Evolutionary conservation across 2,329 filamentous ascomycete species (phyloP).

Genomic region (Aspergillus pseudoterreus): DNA sequence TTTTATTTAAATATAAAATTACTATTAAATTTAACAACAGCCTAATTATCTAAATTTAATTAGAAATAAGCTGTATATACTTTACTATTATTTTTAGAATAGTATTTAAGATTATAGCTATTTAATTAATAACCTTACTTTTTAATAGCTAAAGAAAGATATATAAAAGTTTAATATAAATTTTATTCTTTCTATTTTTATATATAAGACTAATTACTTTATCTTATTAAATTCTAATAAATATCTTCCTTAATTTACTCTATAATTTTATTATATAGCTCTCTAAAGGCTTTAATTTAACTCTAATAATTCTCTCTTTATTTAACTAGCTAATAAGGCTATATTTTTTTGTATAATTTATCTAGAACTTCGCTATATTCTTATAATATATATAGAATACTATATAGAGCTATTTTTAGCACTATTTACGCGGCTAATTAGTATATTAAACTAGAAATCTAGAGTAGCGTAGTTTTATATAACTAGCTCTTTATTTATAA

Average conservation of each 20-base stretch:
- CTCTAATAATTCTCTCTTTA: constrained; percentile 1
- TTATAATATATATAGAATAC: not conserved
- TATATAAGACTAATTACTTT: not conserved
- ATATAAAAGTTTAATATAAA: not conserved
- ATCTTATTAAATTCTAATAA: constrained; percentile 4
- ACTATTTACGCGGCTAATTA: not conserved
- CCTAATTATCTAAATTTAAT: constrained; percentile 4
- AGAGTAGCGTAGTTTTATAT: not conserved
- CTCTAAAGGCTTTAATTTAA: constrained; percentile 10
- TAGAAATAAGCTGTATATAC: constrained; percentile 8
- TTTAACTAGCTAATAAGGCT: not conserved
- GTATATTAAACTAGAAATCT: not conserved
- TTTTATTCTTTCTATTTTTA: not conserved
- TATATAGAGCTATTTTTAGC: too few relatives aligned
- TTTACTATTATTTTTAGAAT: constrained; percentile 11
- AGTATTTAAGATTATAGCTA: not conserved
- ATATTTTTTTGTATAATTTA: not conserved
- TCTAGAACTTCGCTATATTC: not conserved
- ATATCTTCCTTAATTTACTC: constrained; percentile 9
- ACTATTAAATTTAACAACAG: constrained; percentile 11
- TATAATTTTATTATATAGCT: constrained; percentile 4
- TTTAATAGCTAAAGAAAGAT: not conserved
- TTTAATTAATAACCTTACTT: not conserved
- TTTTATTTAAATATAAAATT: constrained; percentile 11
- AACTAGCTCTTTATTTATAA: not conserved